Conservation (phyloP, 1,139 yeast species). For the Pneumocystis jirovecii region DNA sequence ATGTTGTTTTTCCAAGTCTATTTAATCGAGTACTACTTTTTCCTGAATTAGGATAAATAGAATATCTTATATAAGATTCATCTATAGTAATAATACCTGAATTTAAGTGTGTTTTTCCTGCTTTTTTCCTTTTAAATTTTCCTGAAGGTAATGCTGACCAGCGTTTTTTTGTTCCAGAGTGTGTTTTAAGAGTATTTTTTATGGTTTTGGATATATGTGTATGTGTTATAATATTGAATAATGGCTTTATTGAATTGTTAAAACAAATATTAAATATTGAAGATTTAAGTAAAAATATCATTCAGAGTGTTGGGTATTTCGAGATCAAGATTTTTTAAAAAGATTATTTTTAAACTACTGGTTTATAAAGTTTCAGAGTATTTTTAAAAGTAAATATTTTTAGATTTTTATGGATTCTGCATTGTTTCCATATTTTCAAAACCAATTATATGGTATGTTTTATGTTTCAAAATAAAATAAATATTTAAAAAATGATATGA, state of each 20-base stretch:
- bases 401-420: not conserved
- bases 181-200: constrained; percentile 6
- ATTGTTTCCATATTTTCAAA: not conserved
- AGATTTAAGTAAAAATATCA: not conserved
- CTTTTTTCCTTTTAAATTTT: constrained; percentile 11
- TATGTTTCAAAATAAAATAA: not conserved
- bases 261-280: not conserved
- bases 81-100: not conserved
- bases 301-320: not conserved
- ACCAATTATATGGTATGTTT: not conserved
- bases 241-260: not conserved
- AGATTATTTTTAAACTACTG: not conserved
- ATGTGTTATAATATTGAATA: not conserved
- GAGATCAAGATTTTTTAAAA: not conserved
- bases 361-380: not conserved
- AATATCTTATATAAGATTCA: not conserved
- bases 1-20: constrained; percentile 2
- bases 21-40: constrained; percentile 1
- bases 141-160: constrained; percentile 10
- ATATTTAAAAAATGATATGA: not conserved
- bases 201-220: not conserved
- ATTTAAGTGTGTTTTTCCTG: not conserved
- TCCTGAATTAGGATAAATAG: not conserved
- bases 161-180: constrained; percentile 9
- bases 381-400: not conserved